Percentiles rank a stretch among this genome's conserved stretches.
Conservation (phyloP, 164 flowering plant species). For the Stephania yunnanensis region DNA sequence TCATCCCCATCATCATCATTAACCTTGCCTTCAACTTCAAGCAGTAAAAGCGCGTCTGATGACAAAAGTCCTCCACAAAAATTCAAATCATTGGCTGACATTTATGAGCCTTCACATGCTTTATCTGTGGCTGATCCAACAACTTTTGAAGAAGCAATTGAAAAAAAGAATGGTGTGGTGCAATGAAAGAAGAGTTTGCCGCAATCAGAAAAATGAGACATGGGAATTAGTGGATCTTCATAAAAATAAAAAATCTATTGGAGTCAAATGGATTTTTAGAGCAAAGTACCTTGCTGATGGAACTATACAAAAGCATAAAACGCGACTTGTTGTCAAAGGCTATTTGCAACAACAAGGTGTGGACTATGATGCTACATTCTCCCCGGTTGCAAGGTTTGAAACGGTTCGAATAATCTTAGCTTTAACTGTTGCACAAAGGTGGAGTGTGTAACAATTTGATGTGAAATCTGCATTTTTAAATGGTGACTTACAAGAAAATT, state of each 20-base stretch:
- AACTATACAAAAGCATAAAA: too few species aligned
- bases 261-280: background rate
- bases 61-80: too few species aligned
- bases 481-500: background rate
- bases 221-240: background rate
- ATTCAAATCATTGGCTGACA: too few species aligned
- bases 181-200: too few species aligned
- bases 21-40: too few species aligned
- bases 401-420: background rate
- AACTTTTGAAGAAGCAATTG: too few species aligned
- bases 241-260: background rate
- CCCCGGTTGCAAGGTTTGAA: background rate
- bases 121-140: too few species aligned
- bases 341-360: background rate
- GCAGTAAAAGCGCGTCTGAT: too few species aligned
- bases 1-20: too few species aligned
- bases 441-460: background rate
- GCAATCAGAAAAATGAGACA: background rate
- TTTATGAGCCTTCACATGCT: too few species aligned
- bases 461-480: background rate
- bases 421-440: background rate
- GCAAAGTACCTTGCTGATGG: background rate
- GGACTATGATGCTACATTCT: background rate
- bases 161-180: too few species aligned
- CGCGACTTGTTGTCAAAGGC: background rate